phyloP scores from a whole-genome alignment of 176 grass and related monocot genomes.

The Avena insularis region DNA sequence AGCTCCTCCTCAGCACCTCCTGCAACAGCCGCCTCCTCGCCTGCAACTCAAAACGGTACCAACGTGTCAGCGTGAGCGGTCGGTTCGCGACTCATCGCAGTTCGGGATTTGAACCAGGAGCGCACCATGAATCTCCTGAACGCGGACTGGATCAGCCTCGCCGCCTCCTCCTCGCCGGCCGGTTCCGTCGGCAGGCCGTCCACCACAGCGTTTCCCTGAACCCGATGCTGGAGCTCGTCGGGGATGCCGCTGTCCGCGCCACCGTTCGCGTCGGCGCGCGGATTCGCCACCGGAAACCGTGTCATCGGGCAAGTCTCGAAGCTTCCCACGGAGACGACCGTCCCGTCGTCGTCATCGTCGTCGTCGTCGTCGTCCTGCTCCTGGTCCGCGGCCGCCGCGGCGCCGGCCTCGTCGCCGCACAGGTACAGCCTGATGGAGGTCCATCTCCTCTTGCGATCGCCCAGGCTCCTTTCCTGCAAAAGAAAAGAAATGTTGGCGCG shows the following conservation, averaged over 20 bases:
- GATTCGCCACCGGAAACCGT: not conserved
- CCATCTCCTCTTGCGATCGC: slow-evolving; percentile 65
- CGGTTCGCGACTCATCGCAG: not conserved
- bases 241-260: not conserved
- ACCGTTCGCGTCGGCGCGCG: not conserved
- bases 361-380: slow-evolving; percentile 35
- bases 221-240: not conserved
- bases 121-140: slow-evolving; percentile 73
- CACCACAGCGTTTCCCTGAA: not conserved
- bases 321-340: slow-evolving; percentile 52
- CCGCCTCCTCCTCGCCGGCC: slow-evolving; percentile 24
- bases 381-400: slow-evolving; percentile 41
- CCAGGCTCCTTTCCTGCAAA: slow-evolving; percentile 56
- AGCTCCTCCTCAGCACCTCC: slow-evolving; percentile 36
- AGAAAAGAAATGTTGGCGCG: not conserved
- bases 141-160: slow-evolving; percentile 67
- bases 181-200: not conserved
- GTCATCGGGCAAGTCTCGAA: slow-evolving; percentile 46
- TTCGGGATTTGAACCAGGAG: not conserved
- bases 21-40: slow-evolving; percentile 49
- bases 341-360: slow-evolving; percentile 25
- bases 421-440: slow-evolving; percentile 69
- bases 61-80: no score
- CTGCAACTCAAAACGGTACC: slow-evolving; percentile 26
- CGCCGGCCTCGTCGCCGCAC: slow-evolving; percentile 74